These are phyloP conservation scores for Omphalotus olearius DNA, from an alignment of 1,284 basidiomycete genomes.

Conservation along the genomic window DNA sequence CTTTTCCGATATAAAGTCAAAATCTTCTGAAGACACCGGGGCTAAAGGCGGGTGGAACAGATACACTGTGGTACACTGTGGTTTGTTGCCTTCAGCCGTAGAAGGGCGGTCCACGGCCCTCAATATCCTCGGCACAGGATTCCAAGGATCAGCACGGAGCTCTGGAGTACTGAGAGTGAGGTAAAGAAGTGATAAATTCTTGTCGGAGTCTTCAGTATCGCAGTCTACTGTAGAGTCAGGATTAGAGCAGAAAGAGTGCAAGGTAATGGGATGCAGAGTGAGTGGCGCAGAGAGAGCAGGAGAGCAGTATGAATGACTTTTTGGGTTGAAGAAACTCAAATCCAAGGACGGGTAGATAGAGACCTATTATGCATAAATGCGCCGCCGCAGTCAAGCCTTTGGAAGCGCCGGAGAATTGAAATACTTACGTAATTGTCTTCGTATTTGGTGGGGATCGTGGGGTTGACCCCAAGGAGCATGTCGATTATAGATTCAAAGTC, in stretches of 20 bases:
- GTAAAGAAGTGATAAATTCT: constrained; percentile 35
- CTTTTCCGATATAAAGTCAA: too few species aligned
- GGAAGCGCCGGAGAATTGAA: background rate
- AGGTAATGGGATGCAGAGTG: constrained; percentile 8
- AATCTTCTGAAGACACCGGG: constrained; percentile 24
- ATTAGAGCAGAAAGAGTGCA: constrained; percentile 3
- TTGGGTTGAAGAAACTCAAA: too few species aligned
- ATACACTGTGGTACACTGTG: constrained; percentile 1
- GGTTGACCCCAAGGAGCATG: background rate
- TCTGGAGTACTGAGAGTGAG: constrained; percentile 38
- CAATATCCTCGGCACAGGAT: constrained; percentile 42
- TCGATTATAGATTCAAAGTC: constrained; percentile 5
- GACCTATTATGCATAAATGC: background rate
- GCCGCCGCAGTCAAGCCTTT: background rate
- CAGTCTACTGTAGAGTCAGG: constrained; percentile 33
- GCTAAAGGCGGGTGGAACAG: constrained; percentile 35
- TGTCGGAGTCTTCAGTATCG: constrained; percentile 15
- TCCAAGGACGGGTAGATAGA: background rate
- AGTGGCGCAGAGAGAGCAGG: constrained; percentile 1
- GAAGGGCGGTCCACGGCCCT: constrained; percentile 36
- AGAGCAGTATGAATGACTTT: too few species aligned
- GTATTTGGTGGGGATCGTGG: background rate
- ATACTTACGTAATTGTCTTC: background rate
- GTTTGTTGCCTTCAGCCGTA: constrained; percentile 5
- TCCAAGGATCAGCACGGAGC: constrained; percentile 46